Base-by-base conservation (phyloP, 768 basidiomycete species). In the Trametes maxima region DNA sequence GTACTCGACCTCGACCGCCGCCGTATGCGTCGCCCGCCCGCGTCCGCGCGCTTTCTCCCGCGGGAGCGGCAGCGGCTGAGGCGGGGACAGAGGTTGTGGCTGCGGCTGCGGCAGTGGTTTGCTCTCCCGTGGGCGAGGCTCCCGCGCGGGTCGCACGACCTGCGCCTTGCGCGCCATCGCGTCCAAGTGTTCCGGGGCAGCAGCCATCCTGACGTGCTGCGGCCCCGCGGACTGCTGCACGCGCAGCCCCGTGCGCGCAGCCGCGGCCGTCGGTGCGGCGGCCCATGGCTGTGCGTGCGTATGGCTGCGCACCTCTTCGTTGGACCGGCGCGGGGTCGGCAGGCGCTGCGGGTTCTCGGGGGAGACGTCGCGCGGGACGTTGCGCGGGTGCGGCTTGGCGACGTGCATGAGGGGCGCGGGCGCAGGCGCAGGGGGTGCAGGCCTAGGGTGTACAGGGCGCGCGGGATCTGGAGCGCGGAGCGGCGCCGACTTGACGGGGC, bases 331-430 rank as follows among this genome's bases (percentile, higher is more conserved):
- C 49, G 60, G 60, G 1, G 55, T 57, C 39, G 54, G 60, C 22
- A 57, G 49, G 11, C 55, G 43, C 42, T 62, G 60, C 35, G 60
- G 60, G 54, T 62, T 62, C 35, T 56, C 60, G 6, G 55, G 48
- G 33, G 54, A 49, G 17, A 57, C 54, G 49, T 62, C 60, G 54
- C 55, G 60, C 35, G 54, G 60, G 5, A 61, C 60, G 47, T 61
- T 49, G 17, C 48, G 53, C 5, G 54, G 24, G 40, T 42, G 53
- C 40, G 60, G 60, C 47, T 55, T 56, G n/a, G n/a, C 25, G 25
- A 43, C 47, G 33, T 47, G 44, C 47, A 36, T 14, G 28, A 51
- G 50, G 28, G 33, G 43, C 33, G 37, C n/a, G 44, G 53, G 52
- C 16, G n/a, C 2, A 13, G 40, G 11, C 21, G 22, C 22, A 14